A percentile compares a stretch with the other conserved stretches of the same genome.
These are phyloP conservation scores for Nothophoma quercina DNA, from an alignment of 2,329 filamentous ascomycete species.

Conservation along the genomic window DNA sequence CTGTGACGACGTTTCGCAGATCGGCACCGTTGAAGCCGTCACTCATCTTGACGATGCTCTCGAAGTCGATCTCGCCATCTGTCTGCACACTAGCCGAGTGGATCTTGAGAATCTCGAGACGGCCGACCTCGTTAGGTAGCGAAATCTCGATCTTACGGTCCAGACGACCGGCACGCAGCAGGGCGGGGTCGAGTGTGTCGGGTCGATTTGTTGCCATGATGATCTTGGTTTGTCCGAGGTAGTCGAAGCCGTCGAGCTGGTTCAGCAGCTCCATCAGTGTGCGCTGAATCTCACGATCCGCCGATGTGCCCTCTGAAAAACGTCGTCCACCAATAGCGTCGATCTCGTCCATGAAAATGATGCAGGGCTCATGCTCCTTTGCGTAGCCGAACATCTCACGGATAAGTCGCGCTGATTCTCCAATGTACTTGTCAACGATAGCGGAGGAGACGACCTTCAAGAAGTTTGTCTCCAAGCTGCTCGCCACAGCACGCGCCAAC, in stretches of 20 bases:
- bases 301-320: slow-evolving; percentile 96
- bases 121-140: slow-evolving; percentile 93
- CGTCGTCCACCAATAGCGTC: slow-evolving; percentile 96
- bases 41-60: slow-evolving; percentile 99
- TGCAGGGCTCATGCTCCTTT: slow-evolving; percentile 98
- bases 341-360: slow-evolving; percentile 99
- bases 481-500: slow-evolving; percentile 91
- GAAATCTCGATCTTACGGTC: slow-evolving; percentile 99
- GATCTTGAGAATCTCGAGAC: slow-evolving; percentile 97
- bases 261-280: slow-evolving; percentile 99
- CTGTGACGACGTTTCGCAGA: slow-evolving; percentile 95
- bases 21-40: slow-evolving; percentile 97
- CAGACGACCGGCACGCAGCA: slow-evolving; percentile 89
- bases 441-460: slow-evolving; percentile 98
- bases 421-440: slow-evolving; percentile 99
- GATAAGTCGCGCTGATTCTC: slow-evolving; percentile 95
- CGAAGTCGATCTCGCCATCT: slow-evolving; percentile 96
- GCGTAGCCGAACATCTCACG: slow-evolving; percentile 99
- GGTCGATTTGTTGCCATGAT: slow-evolving; percentile 99
- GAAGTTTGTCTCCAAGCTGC: slow-evolving; percentile 97
- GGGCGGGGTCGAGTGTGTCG: slow-evolving; percentile 91
- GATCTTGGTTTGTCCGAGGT: slow-evolving; percentile 99
- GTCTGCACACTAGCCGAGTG: slow-evolving; percentile 85
- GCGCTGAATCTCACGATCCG: slow-evolving; percentile 96
- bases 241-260: slow-evolving; percentile 98